Conservation (phyloP, 2,329 filamentous ascomycete genomes). For the Epichloe hybrida region DNA sequence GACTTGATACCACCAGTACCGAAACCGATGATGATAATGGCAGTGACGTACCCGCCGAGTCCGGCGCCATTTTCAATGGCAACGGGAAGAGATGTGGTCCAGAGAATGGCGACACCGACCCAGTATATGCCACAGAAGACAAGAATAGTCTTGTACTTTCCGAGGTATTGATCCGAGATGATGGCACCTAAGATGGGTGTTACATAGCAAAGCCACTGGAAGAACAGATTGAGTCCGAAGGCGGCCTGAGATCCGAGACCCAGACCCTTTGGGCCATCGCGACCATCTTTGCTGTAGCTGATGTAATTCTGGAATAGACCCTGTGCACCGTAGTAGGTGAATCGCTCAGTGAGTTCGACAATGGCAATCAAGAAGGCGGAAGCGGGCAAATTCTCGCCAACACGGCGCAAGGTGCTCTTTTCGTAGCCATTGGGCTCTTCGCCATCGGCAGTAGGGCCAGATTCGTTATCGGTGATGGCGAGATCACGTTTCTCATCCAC, state of each 20-base stretch:
- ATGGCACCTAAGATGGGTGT: slow-evolving; percentile 37
- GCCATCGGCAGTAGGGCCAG: slow-evolving; percentile 26
- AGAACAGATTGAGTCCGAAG: slow-evolving; percentile 40
- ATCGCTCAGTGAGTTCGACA: slow-evolving; percentile 43
- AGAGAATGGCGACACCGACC: slow-evolving; percentile 39
- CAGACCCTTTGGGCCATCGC: slow-evolving; percentile 33
- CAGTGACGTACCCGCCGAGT: slow-evolving; percentile 37
- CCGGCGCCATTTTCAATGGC: slow-evolving; percentile 25
- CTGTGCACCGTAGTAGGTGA: slow-evolving; percentile 42
- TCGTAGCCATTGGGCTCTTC: slow-evolving; percentile 40
- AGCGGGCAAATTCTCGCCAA: slow-evolving; percentile 40
- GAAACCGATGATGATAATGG: slow-evolving; percentile 49
- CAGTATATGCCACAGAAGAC: slow-evolving; percentile 44
- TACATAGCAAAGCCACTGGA: slow-evolving; percentile 37
- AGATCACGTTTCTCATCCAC: slow-evolving; percentile 13
- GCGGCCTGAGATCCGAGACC: slow-evolving; percentile 41
- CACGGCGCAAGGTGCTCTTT: slow-evolving; percentile 33
- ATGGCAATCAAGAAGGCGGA: slow-evolving; percentile 43
- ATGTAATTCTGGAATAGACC: slow-evolving; percentile 45
- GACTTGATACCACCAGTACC: slow-evolving; percentile 59
- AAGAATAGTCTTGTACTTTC: slow-evolving; percentile 49
- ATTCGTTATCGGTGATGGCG: slow-evolving; percentile 13
- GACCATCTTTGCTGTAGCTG: slow-evolving; percentile 19
- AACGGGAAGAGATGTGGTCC: slow-evolving; percentile 32
- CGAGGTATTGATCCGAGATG: slow-evolving; percentile 43